Conservation (phyloP, 768 basidiomycete genomes). For the Lanmaoa pseudosensibilis region DNA sequence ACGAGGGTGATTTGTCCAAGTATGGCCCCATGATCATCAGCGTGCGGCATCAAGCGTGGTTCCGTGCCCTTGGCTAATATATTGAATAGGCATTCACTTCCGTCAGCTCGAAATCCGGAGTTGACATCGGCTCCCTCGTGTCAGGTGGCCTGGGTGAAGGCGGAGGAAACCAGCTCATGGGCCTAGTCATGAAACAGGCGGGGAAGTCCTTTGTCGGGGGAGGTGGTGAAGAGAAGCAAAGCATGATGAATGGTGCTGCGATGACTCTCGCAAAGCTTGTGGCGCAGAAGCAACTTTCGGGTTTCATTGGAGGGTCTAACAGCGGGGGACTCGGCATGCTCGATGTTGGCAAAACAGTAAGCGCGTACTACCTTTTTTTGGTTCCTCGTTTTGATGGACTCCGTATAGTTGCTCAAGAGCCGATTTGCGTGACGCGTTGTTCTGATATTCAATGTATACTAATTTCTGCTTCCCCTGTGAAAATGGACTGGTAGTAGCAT, state of each 20-base stretch:
- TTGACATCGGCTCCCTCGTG: slow-evolving; percentile 24
- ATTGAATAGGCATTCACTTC: slow-evolving; percentile 21
- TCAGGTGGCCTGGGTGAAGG: slow-evolving; percentile 41
- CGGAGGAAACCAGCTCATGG: slow-evolving; percentile 67
- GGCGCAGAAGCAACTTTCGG: slow-evolving; percentile 55
- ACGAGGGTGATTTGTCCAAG: slow-evolving; percentile 6
- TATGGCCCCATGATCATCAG: slow-evolving; percentile 24
- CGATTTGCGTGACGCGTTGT: slow-evolving; percentile 6
- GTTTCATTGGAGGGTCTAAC: slow-evolving; percentile 53
- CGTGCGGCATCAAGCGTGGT: slow-evolving; percentile 3
- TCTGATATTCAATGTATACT: background rate
- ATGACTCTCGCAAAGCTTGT: slow-evolving; percentile 85
- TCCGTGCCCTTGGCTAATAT: slow-evolving; percentile 3
- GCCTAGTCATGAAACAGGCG: slow-evolving; percentile 83
- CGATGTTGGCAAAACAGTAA: slow-evolving; percentile 51
- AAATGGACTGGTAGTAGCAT: background rate
- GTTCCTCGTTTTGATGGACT: background rate
- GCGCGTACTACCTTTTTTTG: background rate
- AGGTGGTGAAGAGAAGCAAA: slow-evolving; percentile 68
- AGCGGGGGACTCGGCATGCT: slow-evolving; percentile 69
- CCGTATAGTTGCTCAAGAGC: slow-evolving; percentile 19
- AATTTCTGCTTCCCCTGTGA: background rate
- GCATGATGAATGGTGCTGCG: slow-evolving; percentile 80
- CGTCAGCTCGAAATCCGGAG: slow-evolving; percentile 30
- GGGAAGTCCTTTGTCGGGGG: slow-evolving; percentile 68